A percentile compares a stretch with the other conserved stretches of the same genome.
phyloP scores from a whole-genome alignment of 495 filamentous ascomycete genomes.

The Hyaloscypha bicolor region DNA sequence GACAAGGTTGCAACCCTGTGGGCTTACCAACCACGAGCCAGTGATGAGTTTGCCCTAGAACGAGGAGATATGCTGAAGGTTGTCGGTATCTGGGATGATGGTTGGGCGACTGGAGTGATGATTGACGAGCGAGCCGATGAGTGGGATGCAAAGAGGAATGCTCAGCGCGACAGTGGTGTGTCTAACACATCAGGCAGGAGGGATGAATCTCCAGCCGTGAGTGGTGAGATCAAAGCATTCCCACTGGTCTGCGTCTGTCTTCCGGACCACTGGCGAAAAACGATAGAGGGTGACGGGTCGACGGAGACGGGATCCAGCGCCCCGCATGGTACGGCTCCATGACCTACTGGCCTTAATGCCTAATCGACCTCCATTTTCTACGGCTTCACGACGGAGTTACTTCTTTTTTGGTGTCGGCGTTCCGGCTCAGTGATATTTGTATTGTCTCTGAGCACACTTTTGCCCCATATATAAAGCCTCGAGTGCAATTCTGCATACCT shows the following conservation, averaged over 20 bases:
- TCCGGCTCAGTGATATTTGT: conserved; percentile 11
- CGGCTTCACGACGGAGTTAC: conserved; percentile 33
- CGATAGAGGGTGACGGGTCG: conserved; percentile 83
- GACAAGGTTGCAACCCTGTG: conserved; percentile 91
- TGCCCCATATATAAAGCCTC: background rate
- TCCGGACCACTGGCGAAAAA: conserved; percentile 96
- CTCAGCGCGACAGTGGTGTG: conserved; percentile 90
- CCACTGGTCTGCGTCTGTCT: conserved; percentile 97
- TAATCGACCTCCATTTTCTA: conserved; percentile 9
- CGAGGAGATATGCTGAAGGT: conserved; percentile 98
- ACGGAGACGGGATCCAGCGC: conserved; percentile 56
- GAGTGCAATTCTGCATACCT: background rate
- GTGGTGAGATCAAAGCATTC: conserved; percentile 96
- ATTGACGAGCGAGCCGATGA: conserved; percentile 85
- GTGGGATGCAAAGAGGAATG: conserved; percentile 73
- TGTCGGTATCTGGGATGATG: conserved; percentile 99
- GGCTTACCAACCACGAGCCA: conserved; percentile 93
- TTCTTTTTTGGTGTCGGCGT: conserved; percentile 28
- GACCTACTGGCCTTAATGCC: conserved; percentile 9
- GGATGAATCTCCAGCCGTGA: conserved; percentile 64
- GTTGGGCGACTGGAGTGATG: conserved; percentile 94
- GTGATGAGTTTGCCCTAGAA: conserved; percentile 92
- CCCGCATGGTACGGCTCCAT: conserved; percentile 19
- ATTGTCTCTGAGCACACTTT: background rate
- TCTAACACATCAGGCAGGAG: conserved; percentile 75